phyloP scores from a whole-genome alignment of 1,284 basidiomycete species.

The Amylostereum chailletii region DNA sequence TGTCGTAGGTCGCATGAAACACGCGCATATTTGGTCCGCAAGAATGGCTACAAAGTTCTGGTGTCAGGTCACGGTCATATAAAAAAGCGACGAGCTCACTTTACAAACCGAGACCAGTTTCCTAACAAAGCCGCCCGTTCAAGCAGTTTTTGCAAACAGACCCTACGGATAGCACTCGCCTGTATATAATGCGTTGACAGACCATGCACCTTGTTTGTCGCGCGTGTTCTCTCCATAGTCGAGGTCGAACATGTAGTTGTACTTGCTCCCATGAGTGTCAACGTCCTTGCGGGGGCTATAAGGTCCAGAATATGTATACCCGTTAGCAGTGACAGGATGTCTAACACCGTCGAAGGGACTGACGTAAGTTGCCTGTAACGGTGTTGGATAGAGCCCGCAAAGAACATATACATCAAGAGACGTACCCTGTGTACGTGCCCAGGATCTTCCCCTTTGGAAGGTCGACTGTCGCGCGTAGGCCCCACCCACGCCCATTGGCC shows the following conservation, averaged over 20 bases:
- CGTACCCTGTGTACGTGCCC: slow-evolving; percentile 7
- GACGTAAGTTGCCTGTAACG: not conserved
- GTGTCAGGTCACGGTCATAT: not conserved
- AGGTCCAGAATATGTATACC: too few species aligned
- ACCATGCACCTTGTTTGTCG: too few species aligned
- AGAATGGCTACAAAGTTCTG: not conserved
- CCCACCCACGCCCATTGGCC: slow-evolving; percentile 6
- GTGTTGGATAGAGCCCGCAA: not conserved
- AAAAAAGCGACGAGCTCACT: slow-evolving; percentile 16
- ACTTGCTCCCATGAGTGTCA: too few species aligned
- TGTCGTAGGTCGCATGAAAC: not conserved
- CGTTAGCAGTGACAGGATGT: too few species aligned
- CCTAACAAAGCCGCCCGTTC: too few species aligned
- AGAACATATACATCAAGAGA: not conserved
- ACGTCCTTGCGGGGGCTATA: too few species aligned
- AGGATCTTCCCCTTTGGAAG: slow-evolving; percentile 7
- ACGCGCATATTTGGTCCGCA: slow-evolving; percentile 1
- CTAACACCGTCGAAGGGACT: too few species aligned
- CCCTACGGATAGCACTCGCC: too few species aligned
- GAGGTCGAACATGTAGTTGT: too few species aligned
- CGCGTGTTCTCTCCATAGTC: too few species aligned
- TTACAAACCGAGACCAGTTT: slow-evolving; percentile 17
- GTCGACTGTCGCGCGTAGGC: slow-evolving; percentile 3
- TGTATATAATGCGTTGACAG: too few species aligned
- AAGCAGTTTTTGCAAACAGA: too few species aligned